Percentiles rank a stretch among this genome's conserved stretches.
Evolutionary conservation across 192 early-diverging fungal genomes (phyloP).

Genomic region (Entomortierella chlamydospora): DNA sequence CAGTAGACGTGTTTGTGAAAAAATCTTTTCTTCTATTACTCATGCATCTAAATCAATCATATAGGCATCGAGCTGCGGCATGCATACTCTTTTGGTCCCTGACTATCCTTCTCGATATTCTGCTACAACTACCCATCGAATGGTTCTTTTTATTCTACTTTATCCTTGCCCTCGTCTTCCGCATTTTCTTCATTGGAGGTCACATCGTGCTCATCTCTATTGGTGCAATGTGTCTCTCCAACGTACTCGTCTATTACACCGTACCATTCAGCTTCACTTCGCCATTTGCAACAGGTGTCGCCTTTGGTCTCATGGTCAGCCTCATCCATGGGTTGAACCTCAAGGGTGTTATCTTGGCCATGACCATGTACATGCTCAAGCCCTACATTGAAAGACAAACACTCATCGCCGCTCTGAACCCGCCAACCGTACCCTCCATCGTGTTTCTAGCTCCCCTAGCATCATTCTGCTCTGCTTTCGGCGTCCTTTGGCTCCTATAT

Average conservation of each 20-base stretch:
- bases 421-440: slow-evolving; percentile 45
- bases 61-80: slow-evolving; percentile 51
- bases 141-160: slow-evolving; percentile 56
- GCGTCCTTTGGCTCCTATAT: slow-evolving; percentile 47
- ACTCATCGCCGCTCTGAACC: slow-evolving; percentile 35
- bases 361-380: slow-evolving; percentile 57
- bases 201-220: slow-evolving; percentile 53
- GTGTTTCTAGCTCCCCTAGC: slow-evolving; percentile 47
- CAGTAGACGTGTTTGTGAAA: no score
- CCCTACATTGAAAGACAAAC: slow-evolving; percentile 47
- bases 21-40: no score
- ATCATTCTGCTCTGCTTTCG: slow-evolving; percentile 50
- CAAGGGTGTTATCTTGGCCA: slow-evolving; percentile 49
- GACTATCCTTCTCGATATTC: slow-evolving; percentile 52
- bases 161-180: slow-evolving; percentile 48
- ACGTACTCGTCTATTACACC: slow-evolving; percentile 44
- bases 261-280: slow-evolving; percentile 52
- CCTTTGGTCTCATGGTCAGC: slow-evolving; percentile 53
- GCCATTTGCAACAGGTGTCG: slow-evolving; percentile 54
- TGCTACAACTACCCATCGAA: slow-evolving; percentile 51
- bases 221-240: slow-evolving; percentile 47
- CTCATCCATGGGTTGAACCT: slow-evolving; percentile 50
- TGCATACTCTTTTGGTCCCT: slow-evolving; percentile 53
- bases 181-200: slow-evolving; percentile 53
- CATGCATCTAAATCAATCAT: no score